Evolutionary conservation across 1,139 yeast genomes (phyloP), one percentile per base, ranked within the genome.

Genomic region (Insectozyma bohioensis): DNA sequence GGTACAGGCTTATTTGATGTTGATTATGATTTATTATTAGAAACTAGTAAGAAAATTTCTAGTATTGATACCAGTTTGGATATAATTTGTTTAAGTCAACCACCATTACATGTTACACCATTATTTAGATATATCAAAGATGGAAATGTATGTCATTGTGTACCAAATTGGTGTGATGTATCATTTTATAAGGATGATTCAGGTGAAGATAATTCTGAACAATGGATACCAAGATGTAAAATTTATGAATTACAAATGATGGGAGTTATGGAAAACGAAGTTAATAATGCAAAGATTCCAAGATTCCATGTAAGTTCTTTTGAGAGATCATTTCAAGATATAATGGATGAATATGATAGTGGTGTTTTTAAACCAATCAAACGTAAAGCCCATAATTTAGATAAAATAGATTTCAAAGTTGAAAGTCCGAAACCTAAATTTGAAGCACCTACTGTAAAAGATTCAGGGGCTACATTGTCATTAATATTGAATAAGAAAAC

Each of bases 161-260:
- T 88, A 5, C 97, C 98, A 2, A 83, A 85, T 34, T 92, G 97
- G 97, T 75, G 94, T 47, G 96, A 92, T 52, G 82, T 90, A 10
- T 86, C 95, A 1, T 92, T 84, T 50, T 92, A 94, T 83, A 77
- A 75, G 35, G 85, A 80, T 21, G 46, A 48, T 12, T 44, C 59
- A 9, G n/a, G n/a, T n/a, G 54, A 67, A n/a, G 61, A 63, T 12
- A 63, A 56, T 12, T 58, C 68, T 12, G 68, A 69, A 26, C 85
- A 82, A 46, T 92, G 97, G 97, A 75, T 83, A 17, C 97, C 98
- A 1, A 67, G 95, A 21, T 88, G 97, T 56, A 88, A 87, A 51
- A 88, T 94, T 31, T 90, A 92, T 54, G 97, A 90, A 48, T 62
- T 94, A 14, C 98, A 92, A 55, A 94, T 92, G 97, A 90, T 90